Conservation (phyloP, 2,329 filamentous ascomycete genomes). For the Penicillium sp. region DNA sequence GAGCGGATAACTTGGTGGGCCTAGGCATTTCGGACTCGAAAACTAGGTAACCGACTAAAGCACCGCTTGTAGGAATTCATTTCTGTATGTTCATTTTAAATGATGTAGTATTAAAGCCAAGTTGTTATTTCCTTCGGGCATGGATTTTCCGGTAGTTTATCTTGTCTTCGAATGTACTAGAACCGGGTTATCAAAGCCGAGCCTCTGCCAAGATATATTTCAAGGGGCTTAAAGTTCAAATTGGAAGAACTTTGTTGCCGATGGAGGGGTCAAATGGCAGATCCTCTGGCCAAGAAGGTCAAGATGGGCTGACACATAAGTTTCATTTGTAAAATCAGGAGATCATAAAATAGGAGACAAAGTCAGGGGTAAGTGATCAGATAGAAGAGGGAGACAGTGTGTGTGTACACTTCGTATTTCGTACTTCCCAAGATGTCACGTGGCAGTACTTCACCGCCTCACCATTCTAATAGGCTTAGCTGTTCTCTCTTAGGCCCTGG, state of each 20-base stretch:
- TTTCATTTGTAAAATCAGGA: not conserved
- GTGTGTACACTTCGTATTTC: not conserved
- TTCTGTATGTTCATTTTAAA: not conserved
- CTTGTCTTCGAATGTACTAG: not conserved
- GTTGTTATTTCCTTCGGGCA: not conserved
- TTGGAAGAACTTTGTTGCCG: not conserved
- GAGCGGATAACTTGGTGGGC: not conserved
- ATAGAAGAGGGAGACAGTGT: too few relatives aligned
- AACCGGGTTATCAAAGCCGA: not conserved
- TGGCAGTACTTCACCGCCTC: constrained; percentile 1
- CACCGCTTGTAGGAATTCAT: not conserved
- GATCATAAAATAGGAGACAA: not conserved
- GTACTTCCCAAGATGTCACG: not conserved
- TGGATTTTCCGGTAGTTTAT: not conserved
- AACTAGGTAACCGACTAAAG: not conserved
- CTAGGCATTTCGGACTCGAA: not conserved
- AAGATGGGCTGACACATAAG: not conserved
- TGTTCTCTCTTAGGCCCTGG: not conserved
- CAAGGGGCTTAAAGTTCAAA: not conserved
- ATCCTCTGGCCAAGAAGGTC: not conserved
- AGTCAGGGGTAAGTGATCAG: not conserved
- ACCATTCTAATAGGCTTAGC: not conserved
- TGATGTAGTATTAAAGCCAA: not conserved
- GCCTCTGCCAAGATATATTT: not conserved
- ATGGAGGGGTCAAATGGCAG: not conserved